phyloP scores from a whole-genome alignment of 371 early-diverging fungal species.

The Mortierella sp. region DNA sequence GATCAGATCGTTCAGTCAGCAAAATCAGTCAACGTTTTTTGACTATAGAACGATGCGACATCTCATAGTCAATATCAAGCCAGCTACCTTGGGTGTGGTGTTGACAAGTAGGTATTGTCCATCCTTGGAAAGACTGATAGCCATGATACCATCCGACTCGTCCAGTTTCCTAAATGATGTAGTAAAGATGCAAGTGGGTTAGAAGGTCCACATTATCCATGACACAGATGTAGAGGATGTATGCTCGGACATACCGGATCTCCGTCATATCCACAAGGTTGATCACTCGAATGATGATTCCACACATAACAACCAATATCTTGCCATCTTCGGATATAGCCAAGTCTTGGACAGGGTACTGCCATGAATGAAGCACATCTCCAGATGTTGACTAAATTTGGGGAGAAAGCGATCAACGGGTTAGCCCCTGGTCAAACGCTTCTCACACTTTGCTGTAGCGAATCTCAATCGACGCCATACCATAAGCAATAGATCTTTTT shows the following conservation, averaged over 20 bases:
- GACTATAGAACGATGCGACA: too few species aligned
- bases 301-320: constrained; percentile 77
- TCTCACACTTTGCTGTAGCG: neutral
- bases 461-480: constrained; percentile 4
- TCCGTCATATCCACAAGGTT: constrained; percentile 69
- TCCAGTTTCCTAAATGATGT: constrained; percentile 60
- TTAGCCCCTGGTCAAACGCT: neutral
- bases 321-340: constrained; percentile 79
- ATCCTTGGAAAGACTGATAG: constrained; percentile 78
- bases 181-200: neutral
- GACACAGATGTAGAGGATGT: neutral
- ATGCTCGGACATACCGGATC: constrained; percentile 56
- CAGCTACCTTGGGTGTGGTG: constrained; percentile 57
- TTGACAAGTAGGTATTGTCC: constrained; percentile 81
- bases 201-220: neutral
- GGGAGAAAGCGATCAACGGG: neutral
- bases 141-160: constrained; percentile 81
- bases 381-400: constrained; percentile 29
- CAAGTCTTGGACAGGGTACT: constrained; percentile 85
- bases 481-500: constrained; percentile 38
- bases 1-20: too few species aligned
- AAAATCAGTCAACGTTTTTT: too few species aligned
- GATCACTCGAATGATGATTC: constrained; percentile 79
- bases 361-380: constrained; percentile 60
- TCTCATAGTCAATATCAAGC: too few species aligned